phyloP scores from a whole-genome alignment of 805 yeast genomes.

The Kazachstania psychrophila region DNA sequence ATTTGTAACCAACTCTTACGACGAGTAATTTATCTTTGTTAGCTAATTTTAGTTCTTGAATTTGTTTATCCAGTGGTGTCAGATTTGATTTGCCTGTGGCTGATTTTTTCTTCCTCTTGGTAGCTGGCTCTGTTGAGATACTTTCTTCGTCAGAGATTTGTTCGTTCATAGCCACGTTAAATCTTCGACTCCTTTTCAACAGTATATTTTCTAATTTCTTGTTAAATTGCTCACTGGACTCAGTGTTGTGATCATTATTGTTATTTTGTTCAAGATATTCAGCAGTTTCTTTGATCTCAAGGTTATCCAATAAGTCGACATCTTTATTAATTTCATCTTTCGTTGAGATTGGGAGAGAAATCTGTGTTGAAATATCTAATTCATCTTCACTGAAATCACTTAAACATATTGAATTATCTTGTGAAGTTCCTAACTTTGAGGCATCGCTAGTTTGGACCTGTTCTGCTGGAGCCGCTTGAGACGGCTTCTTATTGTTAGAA shows the following conservation, averaged over 20 bases:
- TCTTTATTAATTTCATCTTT: neutral
- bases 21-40: constrained; percentile 65
- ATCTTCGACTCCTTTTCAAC: constrained; percentile 5
- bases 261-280: no score
- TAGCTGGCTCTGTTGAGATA: neutral
- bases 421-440: neutral
- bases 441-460: neutral
- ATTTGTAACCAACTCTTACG: constrained; percentile 87
- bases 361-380: no score
- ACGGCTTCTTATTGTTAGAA: no score
- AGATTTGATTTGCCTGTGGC: constrained; percentile 19
- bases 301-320: no score
- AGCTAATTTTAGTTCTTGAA: constrained; percentile 49
- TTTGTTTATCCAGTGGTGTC: constrained; percentile 79
- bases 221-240: constrained; percentile 1
- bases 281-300: no score
- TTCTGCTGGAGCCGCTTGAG: neutral
- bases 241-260: neutral
- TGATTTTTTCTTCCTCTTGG: constrained; percentile 5
- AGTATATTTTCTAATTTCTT: constrained; percentile 7
- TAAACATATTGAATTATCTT: constrained; percentile 1
- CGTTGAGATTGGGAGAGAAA: neutral
- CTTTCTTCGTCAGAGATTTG: neutral
- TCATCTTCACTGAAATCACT: constrained; percentile 3
- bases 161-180: constrained; percentile 1